These are phyloP conservation scores for Vaccinium macrocarpon DNA, from an alignment of 148 eudicot genomes.

Conservation along the genomic window DNA sequence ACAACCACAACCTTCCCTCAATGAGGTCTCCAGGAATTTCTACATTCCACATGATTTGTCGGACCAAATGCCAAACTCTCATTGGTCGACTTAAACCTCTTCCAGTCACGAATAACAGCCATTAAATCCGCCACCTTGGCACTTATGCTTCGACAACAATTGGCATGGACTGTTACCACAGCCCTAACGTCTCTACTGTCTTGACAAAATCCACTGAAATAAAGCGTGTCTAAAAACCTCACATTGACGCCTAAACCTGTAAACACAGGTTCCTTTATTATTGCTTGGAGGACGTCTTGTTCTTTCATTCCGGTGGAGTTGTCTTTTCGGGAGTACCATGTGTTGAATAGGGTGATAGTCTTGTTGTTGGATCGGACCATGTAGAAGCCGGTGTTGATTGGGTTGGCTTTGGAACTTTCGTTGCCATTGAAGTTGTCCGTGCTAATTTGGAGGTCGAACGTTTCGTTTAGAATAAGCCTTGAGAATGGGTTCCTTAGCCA, in stretches of 20 bases:
- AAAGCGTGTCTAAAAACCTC: slow-evolving; percentile 47
- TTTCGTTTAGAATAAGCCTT: slow-evolving; percentile 28
- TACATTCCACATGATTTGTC: slow-evolving; percentile 43
- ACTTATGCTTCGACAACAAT: slow-evolving; percentile 66
- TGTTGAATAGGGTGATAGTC: slow-evolving; percentile 50
- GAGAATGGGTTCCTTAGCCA: slow-evolving; percentile 72
- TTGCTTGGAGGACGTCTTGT: slow-evolving; percentile 55
- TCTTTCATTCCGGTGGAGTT: slow-evolving; percentile 58
- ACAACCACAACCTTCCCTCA: neutral
- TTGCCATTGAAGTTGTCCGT: slow-evolving; percentile 44
- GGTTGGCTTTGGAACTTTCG: slow-evolving; percentile 30
- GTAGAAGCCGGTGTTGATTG: slow-evolving; percentile 80
- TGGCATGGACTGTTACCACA: slow-evolving; percentile 77
- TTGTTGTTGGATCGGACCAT: slow-evolving; percentile 57
- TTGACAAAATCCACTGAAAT: slow-evolving; percentile 68
- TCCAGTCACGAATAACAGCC: slow-evolving; percentile 51
- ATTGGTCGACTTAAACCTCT: slow-evolving; percentile 25
- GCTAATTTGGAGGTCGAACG: slow-evolving; percentile 53
- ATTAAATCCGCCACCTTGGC: slow-evolving; percentile 61
- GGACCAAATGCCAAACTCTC: slow-evolving; percentile 25
- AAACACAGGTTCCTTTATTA: slow-evolving; percentile 29
- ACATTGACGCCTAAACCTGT: slow-evolving; percentile 27
- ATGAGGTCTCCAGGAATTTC: slow-evolving; percentile 30
- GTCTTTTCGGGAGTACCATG: slow-evolving; percentile 64
- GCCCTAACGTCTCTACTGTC: slow-evolving; percentile 33